These are phyloP conservation scores for Salix arbutifolia DNA, from an alignment of 345 rosid species.

Conservation along the genomic window DNA sequence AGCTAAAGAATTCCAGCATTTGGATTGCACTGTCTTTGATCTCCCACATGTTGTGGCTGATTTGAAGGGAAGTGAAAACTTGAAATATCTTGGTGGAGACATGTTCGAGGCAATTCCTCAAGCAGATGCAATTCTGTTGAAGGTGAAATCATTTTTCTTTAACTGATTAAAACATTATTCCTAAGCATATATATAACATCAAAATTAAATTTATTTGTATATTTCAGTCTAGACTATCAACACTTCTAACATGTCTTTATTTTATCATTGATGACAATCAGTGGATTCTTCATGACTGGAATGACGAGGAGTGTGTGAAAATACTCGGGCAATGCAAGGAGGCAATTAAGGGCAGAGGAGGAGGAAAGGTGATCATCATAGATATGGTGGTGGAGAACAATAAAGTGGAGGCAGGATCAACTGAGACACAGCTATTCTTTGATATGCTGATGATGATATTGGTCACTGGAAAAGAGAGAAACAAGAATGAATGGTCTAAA, in stretches of 20 bases:
- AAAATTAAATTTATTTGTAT: too few relatives aligned
- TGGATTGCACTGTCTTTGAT: too few relatives aligned
- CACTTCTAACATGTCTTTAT: too few relatives aligned
- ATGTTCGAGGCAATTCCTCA: constrained; percentile 7
- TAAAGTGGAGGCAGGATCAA: not conserved
- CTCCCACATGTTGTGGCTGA: constrained; percentile 4
- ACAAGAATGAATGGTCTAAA: constrained; percentile 23
- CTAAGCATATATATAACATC: not conserved
- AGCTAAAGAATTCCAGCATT: too few relatives aligned
- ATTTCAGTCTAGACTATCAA: too few relatives aligned
- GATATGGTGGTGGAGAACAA: not conserved
- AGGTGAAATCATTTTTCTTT: not conserved
- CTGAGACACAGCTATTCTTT: constrained; percentile 17
- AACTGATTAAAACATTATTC: not conserved
- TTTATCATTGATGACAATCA: too few relatives aligned
- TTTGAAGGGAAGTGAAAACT: not conserved
- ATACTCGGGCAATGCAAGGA: constrained; percentile 1
- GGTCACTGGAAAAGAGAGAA: constrained; percentile 8
- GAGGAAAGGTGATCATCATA: constrained; percentile 8
- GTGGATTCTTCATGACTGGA: constrained; percentile 12
- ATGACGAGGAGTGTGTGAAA: constrained; percentile 11
- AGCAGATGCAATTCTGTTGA: constrained; percentile 1
- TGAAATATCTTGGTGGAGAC: constrained; percentile 1
- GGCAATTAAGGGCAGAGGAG: not conserved
- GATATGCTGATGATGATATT: constrained; percentile 27